A percentile compares a stretch with the other conserved stretches of the same genome.
These are phyloP conservation scores for Saxispiralis lemnorum DNA, from an alignment of 495 filamentous ascomycete species.

Conservation along the genomic window DNA sequence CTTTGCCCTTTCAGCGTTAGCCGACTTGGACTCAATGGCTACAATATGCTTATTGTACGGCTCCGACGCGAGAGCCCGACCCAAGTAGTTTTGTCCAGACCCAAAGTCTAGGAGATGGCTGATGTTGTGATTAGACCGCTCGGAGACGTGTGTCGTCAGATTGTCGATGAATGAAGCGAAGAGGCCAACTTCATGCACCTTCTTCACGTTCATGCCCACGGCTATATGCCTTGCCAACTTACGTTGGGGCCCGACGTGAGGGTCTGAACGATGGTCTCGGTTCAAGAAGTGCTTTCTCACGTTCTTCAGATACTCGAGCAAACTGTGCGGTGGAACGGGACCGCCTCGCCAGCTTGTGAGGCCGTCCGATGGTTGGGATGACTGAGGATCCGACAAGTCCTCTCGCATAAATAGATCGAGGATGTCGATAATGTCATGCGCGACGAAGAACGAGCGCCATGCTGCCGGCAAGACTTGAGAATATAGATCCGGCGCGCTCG, in stretches of 20 bases:
- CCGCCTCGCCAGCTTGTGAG: constrained; percentile 29
- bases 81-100: constrained; percentile 89
- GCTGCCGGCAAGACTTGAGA: constrained; percentile 50
- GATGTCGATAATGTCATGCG: constrained; percentile 50
- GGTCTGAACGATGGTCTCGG: constrained; percentile 33
- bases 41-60: constrained; percentile 77
- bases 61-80: constrained; percentile 63
- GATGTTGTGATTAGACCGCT: constrained; percentile 28
- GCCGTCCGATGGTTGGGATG: neutral
- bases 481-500: constrained; percentile 65
- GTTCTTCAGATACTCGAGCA: constrained; percentile 56
- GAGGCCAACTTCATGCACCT: constrained; percentile 70
- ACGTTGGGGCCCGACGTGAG: constrained; percentile 15
- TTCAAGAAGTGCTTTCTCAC: constrained; percentile 52
- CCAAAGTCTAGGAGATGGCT: constrained; percentile 92
- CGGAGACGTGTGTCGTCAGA: constrained; percentile 26
- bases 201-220: constrained; percentile 90
- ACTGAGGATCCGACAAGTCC: constrained; percentile 34
- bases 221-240: constrained; percentile 48
- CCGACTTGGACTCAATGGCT: constrained; percentile 72
- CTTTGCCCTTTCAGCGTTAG: constrained; percentile 71
- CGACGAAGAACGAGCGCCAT: constrained; percentile 63
- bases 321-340: constrained; percentile 42
- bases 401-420: constrained; percentile 64
- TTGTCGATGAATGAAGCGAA: constrained; percentile 42